These are phyloP conservation scores for Pleurotus giganteus DNA, from an alignment of 768 basidiomycete genomes.

Conservation along the genomic window DNA sequence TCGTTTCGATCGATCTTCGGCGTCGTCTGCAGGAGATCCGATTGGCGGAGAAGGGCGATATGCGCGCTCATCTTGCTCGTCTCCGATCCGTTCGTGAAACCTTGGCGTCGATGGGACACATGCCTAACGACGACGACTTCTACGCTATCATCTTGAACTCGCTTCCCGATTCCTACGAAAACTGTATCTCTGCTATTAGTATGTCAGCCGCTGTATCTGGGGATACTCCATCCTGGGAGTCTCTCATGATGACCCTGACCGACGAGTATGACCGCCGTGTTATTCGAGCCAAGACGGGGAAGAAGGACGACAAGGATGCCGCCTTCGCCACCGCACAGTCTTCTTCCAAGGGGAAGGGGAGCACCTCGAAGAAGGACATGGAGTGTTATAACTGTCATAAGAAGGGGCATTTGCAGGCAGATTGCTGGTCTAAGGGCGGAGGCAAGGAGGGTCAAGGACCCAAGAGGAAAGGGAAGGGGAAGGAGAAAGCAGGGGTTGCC, in stretches of 20 bases:
- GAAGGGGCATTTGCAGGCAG: slow-evolving; percentile 24
- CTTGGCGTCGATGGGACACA: not conserved
- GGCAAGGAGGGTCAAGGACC: slow-evolving; percentile 32
- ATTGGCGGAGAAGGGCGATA: not conserved
- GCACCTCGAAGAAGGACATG: slow-evolving; percentile 6
- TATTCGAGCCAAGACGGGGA: not conserved
- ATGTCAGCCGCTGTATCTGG: not conserved
- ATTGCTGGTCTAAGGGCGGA: slow-evolving; percentile 29
- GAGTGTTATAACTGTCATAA: slow-evolving; percentile 31
- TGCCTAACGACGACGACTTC: slow-evolving; percentile 2
- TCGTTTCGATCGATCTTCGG: not conserved
- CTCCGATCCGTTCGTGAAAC: not conserved
- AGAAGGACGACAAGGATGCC: not conserved
- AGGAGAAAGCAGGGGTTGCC: slow-evolving; percentile 6
- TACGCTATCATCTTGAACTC: slow-evolving; percentile 1
- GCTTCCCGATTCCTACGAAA: not conserved
- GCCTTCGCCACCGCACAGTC: not conserved
- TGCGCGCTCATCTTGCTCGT: not conserved
- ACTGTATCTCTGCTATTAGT: not conserved
- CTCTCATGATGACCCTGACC: not conserved
- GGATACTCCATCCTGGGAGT: not conserved
- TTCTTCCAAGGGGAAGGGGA: not conserved
- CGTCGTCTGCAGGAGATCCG: not conserved
- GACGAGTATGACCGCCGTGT: slow-evolving; percentile 1
- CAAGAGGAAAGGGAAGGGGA: slow-evolving; percentile 18